Conservation (phyloP, 345 rosid species). For the Pelargonium nanum region DNA sequence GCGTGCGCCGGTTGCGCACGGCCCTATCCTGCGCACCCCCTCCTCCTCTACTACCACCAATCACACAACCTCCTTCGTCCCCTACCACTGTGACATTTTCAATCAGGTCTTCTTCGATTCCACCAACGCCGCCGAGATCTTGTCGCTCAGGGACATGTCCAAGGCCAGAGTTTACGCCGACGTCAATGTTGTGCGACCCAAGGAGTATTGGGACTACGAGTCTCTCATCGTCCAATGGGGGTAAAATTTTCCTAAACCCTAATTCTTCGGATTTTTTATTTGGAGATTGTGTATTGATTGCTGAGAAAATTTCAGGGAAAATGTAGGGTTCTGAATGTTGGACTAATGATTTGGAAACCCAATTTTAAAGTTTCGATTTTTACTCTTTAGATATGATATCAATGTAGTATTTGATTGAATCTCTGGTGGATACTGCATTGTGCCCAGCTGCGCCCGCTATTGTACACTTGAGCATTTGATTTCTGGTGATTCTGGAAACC, state of each 20-base stretch:
- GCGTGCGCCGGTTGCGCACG: constrained; percentile 39
- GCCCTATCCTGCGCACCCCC: constrained; percentile 30
- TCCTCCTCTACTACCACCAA: constrained; percentile 1
- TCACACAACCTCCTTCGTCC: not conserved
- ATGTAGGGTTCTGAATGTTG: not conserved
- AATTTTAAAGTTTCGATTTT: not conserved
- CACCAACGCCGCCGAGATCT: constrained; percentile 23
- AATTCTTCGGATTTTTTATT: not conserved
- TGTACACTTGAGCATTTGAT: not conserved
- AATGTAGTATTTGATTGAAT: not conserved
- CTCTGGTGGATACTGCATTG: not conserved
- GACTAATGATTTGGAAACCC: not conserved
- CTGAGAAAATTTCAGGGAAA: not conserved
- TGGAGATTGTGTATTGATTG: not conserved
- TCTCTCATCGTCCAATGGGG: constrained; percentile 59
- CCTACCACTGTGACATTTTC: constrained; percentile 1
- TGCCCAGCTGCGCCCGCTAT: not conserved
- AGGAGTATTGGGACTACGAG: constrained; percentile 64
- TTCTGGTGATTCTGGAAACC: not conserved
- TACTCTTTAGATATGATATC: not conserved
- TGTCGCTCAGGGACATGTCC: constrained; percentile 45
- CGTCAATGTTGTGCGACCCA: constrained; percentile 72
- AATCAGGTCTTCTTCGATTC: constrained; percentile 3
- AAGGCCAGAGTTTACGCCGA: constrained; percentile 83
- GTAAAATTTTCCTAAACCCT: constrained; percentile 21